phyloP scores from a whole-genome alignment of 2,329 filamentous ascomycete species.

The Paracamarosporium sp. region DNA sequence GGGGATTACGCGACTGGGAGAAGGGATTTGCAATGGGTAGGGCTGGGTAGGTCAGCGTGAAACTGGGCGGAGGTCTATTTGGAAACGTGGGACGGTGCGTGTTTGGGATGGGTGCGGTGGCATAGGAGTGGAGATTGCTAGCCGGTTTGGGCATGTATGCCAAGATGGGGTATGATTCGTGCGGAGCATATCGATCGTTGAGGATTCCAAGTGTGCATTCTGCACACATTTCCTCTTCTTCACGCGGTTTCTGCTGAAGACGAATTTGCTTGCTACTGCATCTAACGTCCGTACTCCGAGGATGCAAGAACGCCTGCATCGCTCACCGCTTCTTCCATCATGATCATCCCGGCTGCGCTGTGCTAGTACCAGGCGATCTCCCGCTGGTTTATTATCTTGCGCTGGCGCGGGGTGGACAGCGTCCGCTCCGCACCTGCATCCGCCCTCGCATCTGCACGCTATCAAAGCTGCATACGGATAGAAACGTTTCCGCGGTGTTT shows the following conservation, averaged over 20 bases:
- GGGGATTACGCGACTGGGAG: background rate
- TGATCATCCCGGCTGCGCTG: background rate
- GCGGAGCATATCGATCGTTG: background rate
- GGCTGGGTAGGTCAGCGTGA: background rate
- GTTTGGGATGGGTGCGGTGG: conserved; percentile 4
- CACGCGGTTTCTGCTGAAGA: background rate
- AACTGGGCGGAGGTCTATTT: background rate
- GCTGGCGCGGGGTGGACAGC: conserved; percentile 1
- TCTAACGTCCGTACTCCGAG: background rate
- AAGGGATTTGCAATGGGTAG: too few relatives aligned
- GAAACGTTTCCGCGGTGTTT: conserved; percentile 20
- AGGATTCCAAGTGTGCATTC: background rate
- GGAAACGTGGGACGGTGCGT: conserved; percentile 3
- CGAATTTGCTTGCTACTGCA: background rate
- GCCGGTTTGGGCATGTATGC: conserved; percentile 9
- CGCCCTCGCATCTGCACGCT: conserved; percentile 12
- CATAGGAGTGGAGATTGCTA: background rate
- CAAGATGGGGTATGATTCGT: conserved; percentile 15
- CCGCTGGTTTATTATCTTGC: background rate
- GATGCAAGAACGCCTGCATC: background rate
- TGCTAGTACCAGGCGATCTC: background rate
- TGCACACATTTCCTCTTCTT: background rate
- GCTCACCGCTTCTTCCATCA: background rate
- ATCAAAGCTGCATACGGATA: conserved; percentile 18
- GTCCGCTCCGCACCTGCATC: conserved; percentile 17